Base-by-base conservation (phyloP, 225 moss, liverwort and hornwort genomes). In the Polytrichum commune region DNA sequence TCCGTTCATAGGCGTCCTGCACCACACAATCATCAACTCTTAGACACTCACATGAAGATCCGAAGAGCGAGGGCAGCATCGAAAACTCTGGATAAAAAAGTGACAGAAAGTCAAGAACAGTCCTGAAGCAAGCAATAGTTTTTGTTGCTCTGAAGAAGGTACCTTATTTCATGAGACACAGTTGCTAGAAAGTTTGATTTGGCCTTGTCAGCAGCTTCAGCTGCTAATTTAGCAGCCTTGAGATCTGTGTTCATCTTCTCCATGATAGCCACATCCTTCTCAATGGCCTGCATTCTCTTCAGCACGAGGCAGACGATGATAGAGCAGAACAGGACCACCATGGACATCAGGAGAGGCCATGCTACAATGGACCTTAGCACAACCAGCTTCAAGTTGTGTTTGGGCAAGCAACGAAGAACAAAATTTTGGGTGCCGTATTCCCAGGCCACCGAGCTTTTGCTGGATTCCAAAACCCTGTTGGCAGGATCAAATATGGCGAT, bases 1-100 rank as follows among this genome's bases (percentile, higher is more conserved):
- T 83, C 96, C 96, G 76, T 96, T 96, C 93, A 96, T 96, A 18
- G 96, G 93, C 25, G 96, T 96, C 78, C 93, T 95, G 72, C 84
- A 90, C 63, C 73, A 85, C 65, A 69, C 29, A 69, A 29, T 4
- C 73, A 77, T 29, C 24, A 60, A 46, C 46, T n/a, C 60, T 60
- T 25, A 25, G 60, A 60, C 22, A 60, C 22, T 60, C 6, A 60
- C 58, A 8, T 9, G 35, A 35, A 35, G 35, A 46, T 46, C 46
- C 13, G 46, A 16, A 46, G 46, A 46, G 16, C 46, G 46, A 46
- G 46, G 35, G 46, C 46, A 46, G 46, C 46, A 46, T 46, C 16
- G 10, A 16, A 46, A 46, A 46, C 46, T 46, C 46, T 46, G 4
- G 46, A 4, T 4, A 25, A 60, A 60, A 61, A 60, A 22, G 60